A percentile compares a stretch with the other conserved stretches of the same genome.
These are phyloP conservation scores for Botrytis elliptica DNA, from an alignment of 2,329 filamentous ascomycete species.

Conservation along the genomic window DNA sequence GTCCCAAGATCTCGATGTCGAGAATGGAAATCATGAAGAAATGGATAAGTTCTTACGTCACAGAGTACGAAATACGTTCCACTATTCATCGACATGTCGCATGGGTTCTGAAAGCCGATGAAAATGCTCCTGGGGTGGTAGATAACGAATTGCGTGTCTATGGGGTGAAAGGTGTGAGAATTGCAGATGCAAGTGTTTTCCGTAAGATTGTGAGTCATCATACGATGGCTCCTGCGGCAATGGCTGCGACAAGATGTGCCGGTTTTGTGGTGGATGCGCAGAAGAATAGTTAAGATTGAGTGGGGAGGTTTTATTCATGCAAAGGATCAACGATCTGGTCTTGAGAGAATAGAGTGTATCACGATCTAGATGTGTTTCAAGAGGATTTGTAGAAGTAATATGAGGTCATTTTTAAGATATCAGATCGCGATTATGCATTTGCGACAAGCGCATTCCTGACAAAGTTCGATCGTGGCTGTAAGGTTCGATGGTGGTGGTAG, in stretches of 20 bases:
- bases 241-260: slow-evolving; percentile 31
- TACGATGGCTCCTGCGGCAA: slow-evolving; percentile 30
- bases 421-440: not conserved
- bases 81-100: not conserved
- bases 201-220: slow-evolving; percentile 31
- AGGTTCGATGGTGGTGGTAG: not conserved
- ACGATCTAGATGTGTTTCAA: not conserved
- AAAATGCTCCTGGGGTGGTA: slow-evolving; percentile 28
- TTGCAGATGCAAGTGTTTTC: slow-evolving; percentile 33
- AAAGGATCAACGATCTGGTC: not conserved
- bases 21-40: not conserved
- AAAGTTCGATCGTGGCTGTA: not conserved
- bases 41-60: not conserved
- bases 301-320: not conserved
- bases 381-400: not conserved
- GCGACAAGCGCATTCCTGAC: not conserved
- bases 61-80: not conserved
- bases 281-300: not conserved
- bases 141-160: slow-evolving; percentile 32
- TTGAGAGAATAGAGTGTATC: not conserved
- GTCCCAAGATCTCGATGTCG: not conserved
- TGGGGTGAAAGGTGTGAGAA: slow-evolving; percentile 31
- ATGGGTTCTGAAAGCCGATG: not conserved
- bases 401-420: not conserved
- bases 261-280: not conserved